Conservation (phyloP, 352 stramenopile genomes). For the Peronospora farinosa region DNA sequence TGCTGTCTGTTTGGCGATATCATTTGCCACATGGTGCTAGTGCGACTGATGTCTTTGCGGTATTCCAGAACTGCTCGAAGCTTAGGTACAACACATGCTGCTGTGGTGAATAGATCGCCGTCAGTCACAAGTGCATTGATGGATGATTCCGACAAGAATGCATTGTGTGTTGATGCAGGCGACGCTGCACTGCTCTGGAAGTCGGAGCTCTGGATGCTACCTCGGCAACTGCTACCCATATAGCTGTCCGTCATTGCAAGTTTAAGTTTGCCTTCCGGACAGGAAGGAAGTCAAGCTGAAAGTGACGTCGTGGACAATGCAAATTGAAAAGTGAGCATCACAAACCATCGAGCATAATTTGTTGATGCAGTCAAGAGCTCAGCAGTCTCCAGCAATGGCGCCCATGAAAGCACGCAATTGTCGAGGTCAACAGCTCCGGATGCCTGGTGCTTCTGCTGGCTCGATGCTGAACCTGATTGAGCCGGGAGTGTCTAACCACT, state of each 20-base stretch:
- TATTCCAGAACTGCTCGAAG: conserved; percentile 31
- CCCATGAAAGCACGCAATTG: background rate
- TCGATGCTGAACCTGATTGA: conserved; percentile 8
- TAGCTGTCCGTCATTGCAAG: conserved; percentile 29
- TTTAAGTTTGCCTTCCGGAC: conserved; percentile 1
- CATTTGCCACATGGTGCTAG: conserved; percentile 13
- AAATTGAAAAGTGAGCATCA: conserved; percentile 25
- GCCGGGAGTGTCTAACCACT: conserved; percentile 4
- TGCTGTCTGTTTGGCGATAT: conserved; percentile 8
- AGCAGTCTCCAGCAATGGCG: background rate
- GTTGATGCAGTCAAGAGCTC: conserved; percentile 17
- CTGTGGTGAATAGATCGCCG: conserved; percentile 31
- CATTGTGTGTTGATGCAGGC: conserved; percentile 24
- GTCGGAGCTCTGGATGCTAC: conserved; percentile 31
- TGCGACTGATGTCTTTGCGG: conserved; percentile 10
- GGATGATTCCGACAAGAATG: conserved; percentile 24
- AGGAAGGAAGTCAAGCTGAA: background rate
- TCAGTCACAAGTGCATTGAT: conserved; percentile 32
- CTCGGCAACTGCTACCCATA: conserved; percentile 23
- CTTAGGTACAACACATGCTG: conserved; percentile 30
- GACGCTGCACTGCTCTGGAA: conserved; percentile 31
- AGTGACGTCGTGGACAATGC: conserved; percentile 3
- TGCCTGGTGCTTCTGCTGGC: conserved; percentile 31
- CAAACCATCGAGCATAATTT: conserved; percentile 7
- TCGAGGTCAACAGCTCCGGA: conserved; percentile 19